Base-by-base conservation (phyloP, 768 basidiomycete genomes). In the Pleurotus salmoneostramineus region DNA sequence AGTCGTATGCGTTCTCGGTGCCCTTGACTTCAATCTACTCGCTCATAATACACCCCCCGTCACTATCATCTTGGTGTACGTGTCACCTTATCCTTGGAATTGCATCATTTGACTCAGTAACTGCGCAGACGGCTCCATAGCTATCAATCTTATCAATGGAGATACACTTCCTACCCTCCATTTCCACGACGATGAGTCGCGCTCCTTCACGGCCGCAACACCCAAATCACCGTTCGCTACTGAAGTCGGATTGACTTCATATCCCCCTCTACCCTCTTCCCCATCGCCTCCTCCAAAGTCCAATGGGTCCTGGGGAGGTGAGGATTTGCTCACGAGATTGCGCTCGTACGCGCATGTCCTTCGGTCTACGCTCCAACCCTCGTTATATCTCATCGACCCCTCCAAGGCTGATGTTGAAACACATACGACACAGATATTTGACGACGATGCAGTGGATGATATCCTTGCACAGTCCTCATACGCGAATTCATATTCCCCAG, bases 131-230 rank as follows among this genome's bases (percentile, higher is more conserved):
- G 95, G 95, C 4, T 89, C 90, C 15, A 82, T 95, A 60, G 91
- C 87, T 40, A 84, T 98, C 60, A 96, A 96, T 69, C 86, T 93
- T 58, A 91, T 88, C 62, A 91, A 85, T 63, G 89, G 90, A 33
- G 84, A 88, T 50, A 91, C 94, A 1, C 79, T 97, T 0, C 93
- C 95, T 0, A 93, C 91, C 0, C 81, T 99, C 2, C 85, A 95
- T 71, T 98, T 98, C 71, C 97, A 98, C 70, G 97, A 98, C 67
- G 95, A 98, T 64, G 95, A 98, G 70, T 95, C 94, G 0, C 83
- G 83, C 34, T 95, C 94, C 3, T 84, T 86, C 68, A 82, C 82
- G 2, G 70, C 83, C 54, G 74, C 83, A 66, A 62, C 84, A 58
- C 65, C 79, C 65, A 65, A 75, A 33, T 62, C 63, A 54, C 62